Percentiles rank a stretch among this genome's conserved stretches.
phyloP scores from a whole-genome alignment of 2,329 filamentous ascomycete species.

The Neoarthrinium moseri region DNA sequence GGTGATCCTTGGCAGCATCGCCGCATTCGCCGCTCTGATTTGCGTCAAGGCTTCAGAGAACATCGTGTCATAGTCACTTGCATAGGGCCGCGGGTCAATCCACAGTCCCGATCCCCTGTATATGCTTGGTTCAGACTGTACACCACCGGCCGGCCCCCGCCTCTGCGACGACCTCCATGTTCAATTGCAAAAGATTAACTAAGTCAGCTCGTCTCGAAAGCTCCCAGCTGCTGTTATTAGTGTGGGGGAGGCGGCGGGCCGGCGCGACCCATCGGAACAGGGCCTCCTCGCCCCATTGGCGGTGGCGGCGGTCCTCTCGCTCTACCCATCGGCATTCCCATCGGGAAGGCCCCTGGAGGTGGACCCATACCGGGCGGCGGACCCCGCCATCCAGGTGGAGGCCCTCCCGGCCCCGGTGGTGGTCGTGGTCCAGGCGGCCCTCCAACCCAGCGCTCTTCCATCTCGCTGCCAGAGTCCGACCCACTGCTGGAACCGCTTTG shows the following conservation, averaged over 20 bases:
- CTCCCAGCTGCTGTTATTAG: too few species aligned
- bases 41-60: slow-evolving; percentile 49
- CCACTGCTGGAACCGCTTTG: neutral
- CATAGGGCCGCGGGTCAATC: too few species aligned
- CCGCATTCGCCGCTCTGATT: slow-evolving; percentile 54
- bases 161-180: too few species aligned
- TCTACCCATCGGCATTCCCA: neutral
- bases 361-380: neutral
- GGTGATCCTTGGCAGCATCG: slow-evolving; percentile 54
- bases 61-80: slow-evolving; percentile 3
- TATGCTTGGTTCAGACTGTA: too few species aligned
- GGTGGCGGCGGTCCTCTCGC: slow-evolving; percentile 10
- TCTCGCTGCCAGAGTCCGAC: slow-evolving; percentile 1
- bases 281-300: slow-evolving; percentile 15
- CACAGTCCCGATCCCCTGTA: too few species aligned
- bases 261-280: slow-evolving; percentile 15
- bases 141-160: too few species aligned
- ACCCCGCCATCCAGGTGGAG: neutral
- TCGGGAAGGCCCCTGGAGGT: slow-evolving; percentile 2
- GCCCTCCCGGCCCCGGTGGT: neutral
- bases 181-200: too few species aligned
- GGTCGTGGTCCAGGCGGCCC: neutral
- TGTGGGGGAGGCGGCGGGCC: slow-evolving; percentile 15
- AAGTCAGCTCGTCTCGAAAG: too few species aligned
- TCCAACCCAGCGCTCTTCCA: neutral